These are phyloP conservation scores for Pythium periplocum DNA, from an alignment of 352 stramenopile species.

Conservation along the genomic window DNA sequence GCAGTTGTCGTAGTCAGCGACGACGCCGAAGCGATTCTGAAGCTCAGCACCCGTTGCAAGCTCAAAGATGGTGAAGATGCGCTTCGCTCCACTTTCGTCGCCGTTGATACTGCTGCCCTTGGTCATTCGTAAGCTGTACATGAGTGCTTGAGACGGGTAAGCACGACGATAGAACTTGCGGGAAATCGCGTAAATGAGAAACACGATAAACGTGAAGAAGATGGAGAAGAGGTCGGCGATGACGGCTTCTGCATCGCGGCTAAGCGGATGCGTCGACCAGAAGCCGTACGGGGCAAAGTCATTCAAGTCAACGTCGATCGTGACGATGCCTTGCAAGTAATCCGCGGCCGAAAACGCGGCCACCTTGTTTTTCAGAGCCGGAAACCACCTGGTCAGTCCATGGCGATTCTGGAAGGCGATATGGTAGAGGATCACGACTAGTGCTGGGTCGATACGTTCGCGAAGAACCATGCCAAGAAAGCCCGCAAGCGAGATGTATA, in stretches of 20 bases:
- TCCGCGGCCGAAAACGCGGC: neutral
- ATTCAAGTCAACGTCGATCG: neutral
- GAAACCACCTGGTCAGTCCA: conserved; percentile 6
- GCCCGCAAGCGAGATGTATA: conserved; percentile 6
- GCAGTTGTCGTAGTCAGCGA: conserved; percentile 20
- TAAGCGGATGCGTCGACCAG: conserved; percentile 10
- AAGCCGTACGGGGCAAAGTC: conserved; percentile 8
- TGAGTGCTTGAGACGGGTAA: conserved; percentile 1
- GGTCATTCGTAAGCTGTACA: neutral
- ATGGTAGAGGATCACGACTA: conserved; percentile 10
- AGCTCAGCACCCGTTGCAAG: conserved; percentile 14
- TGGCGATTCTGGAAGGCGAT: conserved; percentile 7
- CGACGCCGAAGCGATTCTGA: conserved; percentile 10
- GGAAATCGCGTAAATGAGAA: conserved; percentile 2
- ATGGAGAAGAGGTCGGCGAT: conserved; percentile 1
- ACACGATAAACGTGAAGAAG: conserved; percentile 9
- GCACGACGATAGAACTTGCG: conserved; percentile 10
- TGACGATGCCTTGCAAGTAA: neutral
- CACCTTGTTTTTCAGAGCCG: neutral
- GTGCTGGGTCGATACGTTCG: conserved; percentile 13
- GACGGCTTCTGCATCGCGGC: neutral
- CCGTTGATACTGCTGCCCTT: conserved; percentile 5
- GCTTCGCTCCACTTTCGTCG: conserved; percentile 3
- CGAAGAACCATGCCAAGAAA: conserved; percentile 4
- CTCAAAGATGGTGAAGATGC: conserved; percentile 15